These are phyloP conservation scores for Paramecium tetraurelia DNA, from an alignment of 73 alveolate genomes.

Conservation along the genomic window DNA sequence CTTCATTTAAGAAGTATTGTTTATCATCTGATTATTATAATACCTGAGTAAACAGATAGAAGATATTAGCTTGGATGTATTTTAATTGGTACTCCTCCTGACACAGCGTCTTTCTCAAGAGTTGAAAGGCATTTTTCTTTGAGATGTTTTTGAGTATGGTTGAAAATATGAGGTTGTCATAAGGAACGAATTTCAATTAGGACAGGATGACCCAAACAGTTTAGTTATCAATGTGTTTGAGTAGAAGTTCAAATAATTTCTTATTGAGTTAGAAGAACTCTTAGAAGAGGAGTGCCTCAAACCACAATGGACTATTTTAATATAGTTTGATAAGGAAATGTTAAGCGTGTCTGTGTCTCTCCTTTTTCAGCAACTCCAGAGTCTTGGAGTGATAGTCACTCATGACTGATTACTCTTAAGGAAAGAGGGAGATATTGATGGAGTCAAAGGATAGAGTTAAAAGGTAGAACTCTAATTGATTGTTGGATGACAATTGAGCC, in stretches of 20 bases:
- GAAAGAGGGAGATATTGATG: not conserved
- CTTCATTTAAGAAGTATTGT: not conserved
- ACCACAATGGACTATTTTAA: not conserved
- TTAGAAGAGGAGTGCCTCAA: not conserved
- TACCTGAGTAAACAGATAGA: not conserved
- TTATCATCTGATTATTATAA: not conserved
- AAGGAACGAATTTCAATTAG: not conserved
- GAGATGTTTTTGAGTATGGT: not conserved
- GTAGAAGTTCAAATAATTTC: not conserved
- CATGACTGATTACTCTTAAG: not conserved
- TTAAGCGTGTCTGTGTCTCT: not conserved
- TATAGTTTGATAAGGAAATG: not conserved
- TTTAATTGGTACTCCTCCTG: not conserved
- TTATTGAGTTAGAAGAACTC: not conserved
- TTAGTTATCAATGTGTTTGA: not conserved
- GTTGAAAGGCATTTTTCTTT: not conserved
- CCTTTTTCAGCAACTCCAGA: not conserved
- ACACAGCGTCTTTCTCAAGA: not conserved
- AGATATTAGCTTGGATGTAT: not conserved
- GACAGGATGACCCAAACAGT: not conserved
- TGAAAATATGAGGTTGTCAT: not conserved
- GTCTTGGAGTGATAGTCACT: not conserved
- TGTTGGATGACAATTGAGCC: not conserved
- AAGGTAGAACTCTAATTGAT: not conserved
- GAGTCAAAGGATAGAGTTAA: not conserved